Evolutionary conservation across 2,329 filamentous ascomycete genomes (phyloP).

Genomic region (Aulographum hederae): DNA sequence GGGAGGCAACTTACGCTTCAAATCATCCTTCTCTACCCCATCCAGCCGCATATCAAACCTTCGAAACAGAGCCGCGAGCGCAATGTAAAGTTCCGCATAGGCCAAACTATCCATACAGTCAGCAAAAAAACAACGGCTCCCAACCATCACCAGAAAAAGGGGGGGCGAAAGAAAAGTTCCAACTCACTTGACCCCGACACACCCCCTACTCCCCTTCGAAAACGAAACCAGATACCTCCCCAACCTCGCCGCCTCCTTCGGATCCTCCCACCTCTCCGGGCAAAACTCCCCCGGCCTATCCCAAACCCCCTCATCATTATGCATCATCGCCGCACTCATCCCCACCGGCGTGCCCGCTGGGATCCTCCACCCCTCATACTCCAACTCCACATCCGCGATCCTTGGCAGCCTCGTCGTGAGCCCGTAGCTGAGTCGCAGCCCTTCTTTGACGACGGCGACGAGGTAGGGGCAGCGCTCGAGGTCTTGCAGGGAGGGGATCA

Average conservation of each 20-base stretch:
- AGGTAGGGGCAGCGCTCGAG: slow-evolving; percentile 23
- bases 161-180: no score
- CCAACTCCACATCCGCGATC: not conserved
- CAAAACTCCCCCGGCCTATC: slow-evolving; percentile 11
- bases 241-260: slow-evolving; percentile 1
- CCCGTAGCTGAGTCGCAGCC: not conserved
- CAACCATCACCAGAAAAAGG: no score
- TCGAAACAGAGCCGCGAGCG: not conserved
- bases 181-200: not conserved
- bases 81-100: not conserved
- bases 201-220: slow-evolving; percentile 1
- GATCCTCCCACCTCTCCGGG: slow-evolving; percentile 11
- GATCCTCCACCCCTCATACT: slow-evolving; percentile 3
- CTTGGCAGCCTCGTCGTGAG: not conserved
- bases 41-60: slow-evolving; percentile 9
- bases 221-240: slow-evolving; percentile 7
- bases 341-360: slow-evolving; percentile 6
- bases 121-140: no score
- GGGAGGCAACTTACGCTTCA: no score
- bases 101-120: not conserved
- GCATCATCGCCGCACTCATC: slow-evolving; percentile 5
- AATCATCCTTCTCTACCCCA: no score
- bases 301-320: slow-evolving; percentile 10
- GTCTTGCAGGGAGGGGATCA: slow-evolving; percentile 9
- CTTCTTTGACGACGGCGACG: slow-evolving; percentile 5